These are phyloP conservation scores for Pulveroboletus sp. DNA, from an alignment of 768 basidiomycete genomes.

Conservation along the genomic window DNA sequence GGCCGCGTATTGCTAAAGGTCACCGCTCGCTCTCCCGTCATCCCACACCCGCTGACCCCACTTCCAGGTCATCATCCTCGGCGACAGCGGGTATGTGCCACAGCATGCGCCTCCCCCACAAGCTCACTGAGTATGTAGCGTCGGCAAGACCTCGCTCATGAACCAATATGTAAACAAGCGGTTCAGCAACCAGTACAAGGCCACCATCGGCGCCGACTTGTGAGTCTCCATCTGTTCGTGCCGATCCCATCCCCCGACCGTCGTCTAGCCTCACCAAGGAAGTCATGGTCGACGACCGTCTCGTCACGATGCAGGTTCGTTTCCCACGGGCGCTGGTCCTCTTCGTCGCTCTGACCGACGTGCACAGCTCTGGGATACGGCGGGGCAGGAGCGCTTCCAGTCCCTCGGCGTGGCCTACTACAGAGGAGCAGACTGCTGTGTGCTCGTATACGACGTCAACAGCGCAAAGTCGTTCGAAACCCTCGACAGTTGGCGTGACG, in stretches of 20 bases:
- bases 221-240: conserved; percentile 39
- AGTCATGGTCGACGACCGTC: conserved; percentile 95
- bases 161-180: conserved; percentile 99
- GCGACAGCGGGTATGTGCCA: conserved; percentile 82
- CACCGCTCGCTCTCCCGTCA: conserved; percentile 5
- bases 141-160: conserved; percentile 99
- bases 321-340: neutral
- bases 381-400: conserved; percentile 99
- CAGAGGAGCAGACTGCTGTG: conserved; percentile 98
- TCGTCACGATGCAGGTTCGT: conserved; percentile 96
- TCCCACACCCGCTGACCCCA: conserved; percentile 8
- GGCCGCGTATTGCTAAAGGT: conserved; percentile 88
- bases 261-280: conserved; percentile 85
- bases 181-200: conserved; percentile 99
- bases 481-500: conserved; percentile 98
- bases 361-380: conserved; percentile 97
- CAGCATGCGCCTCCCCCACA: conserved; percentile 1
- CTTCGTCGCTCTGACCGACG: conserved; percentile 1
- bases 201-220: conserved; percentile 97
- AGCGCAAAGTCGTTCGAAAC: conserved; percentile 98
- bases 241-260: conserved; percentile 4
- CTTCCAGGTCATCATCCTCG: conserved; percentile 92
- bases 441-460: conserved; percentile 98
- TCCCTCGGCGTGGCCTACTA: conserved; percentile 99
- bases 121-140: conserved; percentile 44